phyloP scores from a whole-genome alignment of 345 rosid species.

The Psidium guajava region DNA sequence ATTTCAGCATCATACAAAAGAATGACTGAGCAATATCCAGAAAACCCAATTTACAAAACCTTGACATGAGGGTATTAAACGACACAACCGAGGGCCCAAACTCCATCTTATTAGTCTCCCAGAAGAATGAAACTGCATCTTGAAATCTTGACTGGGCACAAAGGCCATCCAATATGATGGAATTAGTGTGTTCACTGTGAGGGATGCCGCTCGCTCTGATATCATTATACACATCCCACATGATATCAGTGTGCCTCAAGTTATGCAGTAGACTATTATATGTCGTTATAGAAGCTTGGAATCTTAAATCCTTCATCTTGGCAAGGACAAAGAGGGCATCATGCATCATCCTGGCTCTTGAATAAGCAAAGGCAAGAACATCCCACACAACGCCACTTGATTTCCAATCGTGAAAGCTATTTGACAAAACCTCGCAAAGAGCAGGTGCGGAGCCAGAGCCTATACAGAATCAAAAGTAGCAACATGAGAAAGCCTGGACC shows the following conservation, averaged over 20 bases:
- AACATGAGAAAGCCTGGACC: neutral
- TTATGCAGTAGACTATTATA: slow-evolving; percentile 59
- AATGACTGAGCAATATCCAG: slow-evolving; percentile 55
- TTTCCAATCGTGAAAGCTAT: slow-evolving; percentile 37
- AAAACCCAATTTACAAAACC: slow-evolving; percentile 56
- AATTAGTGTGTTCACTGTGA: slow-evolving; percentile 35
- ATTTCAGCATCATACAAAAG: slow-evolving; percentile 58
- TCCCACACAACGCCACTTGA: slow-evolving; percentile 57
- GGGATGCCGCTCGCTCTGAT: slow-evolving; percentile 22
- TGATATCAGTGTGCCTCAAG: slow-evolving; percentile 44
- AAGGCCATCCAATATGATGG: slow-evolving; percentile 62
- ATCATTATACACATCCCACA: slow-evolving; percentile 53
- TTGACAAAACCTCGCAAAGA: slow-evolving; percentile 43
- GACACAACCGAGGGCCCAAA: slow-evolving; percentile 55
- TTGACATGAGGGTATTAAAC: slow-evolving; percentile 62
- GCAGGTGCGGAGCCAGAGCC: slow-evolving; percentile 59
- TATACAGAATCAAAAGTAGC: slow-evolving; percentile 29
- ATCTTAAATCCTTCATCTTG: slow-evolving; percentile 53
- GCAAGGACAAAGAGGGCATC: slow-evolving; percentile 58
- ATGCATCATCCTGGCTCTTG: slow-evolving; percentile 54
- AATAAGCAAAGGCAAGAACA: slow-evolving; percentile 55
- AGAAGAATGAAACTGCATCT: slow-evolving; percentile 48
- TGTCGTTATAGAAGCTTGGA: slow-evolving; percentile 43
- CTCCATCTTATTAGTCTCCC: slow-evolving; percentile 22
- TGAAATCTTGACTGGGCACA: slow-evolving; percentile 50